Base-by-base conservation (phyloP, 1,139 yeast genomes). In the Blastobotrys proliferans region DNA sequence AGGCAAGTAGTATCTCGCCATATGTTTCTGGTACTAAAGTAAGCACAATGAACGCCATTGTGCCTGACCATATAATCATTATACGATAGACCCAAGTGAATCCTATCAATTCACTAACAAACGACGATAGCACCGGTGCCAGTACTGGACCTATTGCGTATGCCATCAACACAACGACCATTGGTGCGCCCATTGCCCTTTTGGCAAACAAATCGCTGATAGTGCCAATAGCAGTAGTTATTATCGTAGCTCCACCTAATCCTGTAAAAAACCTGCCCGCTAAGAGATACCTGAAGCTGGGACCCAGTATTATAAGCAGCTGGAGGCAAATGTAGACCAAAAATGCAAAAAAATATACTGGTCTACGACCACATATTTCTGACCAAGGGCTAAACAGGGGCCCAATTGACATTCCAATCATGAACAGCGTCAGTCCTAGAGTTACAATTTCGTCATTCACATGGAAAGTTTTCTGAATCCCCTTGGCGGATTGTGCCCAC, bases 61-160 rank as follows among this genome's bases (percentile, higher is more conserved):
- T 75, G 10, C 77, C 83, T 9, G 81, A 78, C 53, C 77, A 76
- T 1, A 83, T 81, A 67, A 79, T 64, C 50, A 79, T 69, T n/a
- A 77, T 76, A 68, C 81, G 72, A 37, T 73, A 74, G 66, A 61
- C 74, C 84, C 70, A 72, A 69, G 66, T 74, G 22, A 36, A 40
- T 42, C 69, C 67, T 48, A 74, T 65, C 44, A 65, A 63, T 2
- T 70, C 71, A 46, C 74, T 69, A 41, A 81, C 71, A 46, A 79
- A 79, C 0, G 83, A 85, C 40, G 79, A 72, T 6, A 77, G 73
- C 11, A 79, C 56, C 9, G 83, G 85, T 1, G 86, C 86, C 16
- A 81, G 53, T 2, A 79, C 75, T 0, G 86, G 86, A 2, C 86
- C 87, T 6, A 79, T 65, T 54, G 79, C 78, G 3, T 83, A 83